Conservation (phyloP, 345 rosid genomes). For the Salix suchowensis region DNA sequence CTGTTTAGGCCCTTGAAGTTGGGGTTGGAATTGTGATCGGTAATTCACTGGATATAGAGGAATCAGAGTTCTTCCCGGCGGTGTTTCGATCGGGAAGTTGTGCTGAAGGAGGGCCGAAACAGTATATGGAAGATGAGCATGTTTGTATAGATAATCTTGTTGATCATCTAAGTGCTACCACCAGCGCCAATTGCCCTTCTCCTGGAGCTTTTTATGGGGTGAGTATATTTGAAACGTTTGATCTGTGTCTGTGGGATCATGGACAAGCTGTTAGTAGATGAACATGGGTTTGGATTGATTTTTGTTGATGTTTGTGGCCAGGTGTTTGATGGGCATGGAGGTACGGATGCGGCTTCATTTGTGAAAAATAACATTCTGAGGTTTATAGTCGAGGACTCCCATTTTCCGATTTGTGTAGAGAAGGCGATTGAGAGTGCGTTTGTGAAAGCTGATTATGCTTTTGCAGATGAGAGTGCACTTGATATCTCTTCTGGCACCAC, state of each 20-base stretch:
- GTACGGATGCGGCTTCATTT: slow-evolving; percentile 85
- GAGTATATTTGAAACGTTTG: slow-evolving; percentile 16
- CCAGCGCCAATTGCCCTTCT: slow-evolving; percentile 40
- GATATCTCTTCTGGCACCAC: slow-evolving; percentile 98
- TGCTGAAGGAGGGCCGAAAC: slow-evolving; percentile 87
- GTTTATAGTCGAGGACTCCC: slow-evolving; percentile 74
- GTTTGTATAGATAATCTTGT: slow-evolving; percentile 77
- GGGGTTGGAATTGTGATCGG: slow-evolving; percentile 44
- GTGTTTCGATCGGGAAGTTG: slow-evolving; percentile 83
- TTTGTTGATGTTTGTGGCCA: slow-evolving; percentile 27
- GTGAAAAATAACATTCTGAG: slow-evolving; percentile 65
- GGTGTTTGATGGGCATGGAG: slow-evolving; percentile 99
- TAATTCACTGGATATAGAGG: slow-evolving; percentile 52
- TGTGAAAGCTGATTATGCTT: slow-evolving; percentile 79
- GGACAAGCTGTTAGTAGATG: background rate
- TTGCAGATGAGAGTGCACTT: slow-evolving; percentile 76
- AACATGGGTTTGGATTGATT: slow-evolving; percentile 10
- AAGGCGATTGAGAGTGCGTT: slow-evolving; percentile 79
- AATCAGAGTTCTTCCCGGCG: slow-evolving; percentile 51
- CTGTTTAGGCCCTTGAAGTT: slow-evolving; percentile 60
- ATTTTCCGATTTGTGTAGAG: slow-evolving; percentile 68
- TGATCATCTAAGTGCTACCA: slow-evolving; percentile 45
- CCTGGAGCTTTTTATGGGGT: slow-evolving; percentile 98
- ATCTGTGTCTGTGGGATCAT: background rate
- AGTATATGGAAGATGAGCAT: slow-evolving; percentile 93